These are phyloP conservation scores for Sordariomycetes sp. DNA, from an alignment of 2,329 filamentous ascomycete species.

Conservation along the genomic window DNA sequence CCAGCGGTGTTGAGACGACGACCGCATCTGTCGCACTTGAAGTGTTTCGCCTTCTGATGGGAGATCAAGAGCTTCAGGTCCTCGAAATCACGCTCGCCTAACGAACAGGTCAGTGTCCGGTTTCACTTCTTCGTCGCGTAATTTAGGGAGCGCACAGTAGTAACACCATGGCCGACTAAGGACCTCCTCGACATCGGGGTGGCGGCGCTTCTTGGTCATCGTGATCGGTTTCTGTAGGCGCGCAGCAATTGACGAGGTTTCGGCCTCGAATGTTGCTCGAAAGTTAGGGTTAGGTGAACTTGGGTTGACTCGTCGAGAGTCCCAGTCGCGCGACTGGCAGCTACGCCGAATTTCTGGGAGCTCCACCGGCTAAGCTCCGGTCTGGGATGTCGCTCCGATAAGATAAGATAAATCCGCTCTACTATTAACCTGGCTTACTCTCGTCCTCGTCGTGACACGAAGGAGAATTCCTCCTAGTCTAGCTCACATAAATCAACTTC, in stretches of 20 bases:
- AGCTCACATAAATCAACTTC: too few relatives aligned
- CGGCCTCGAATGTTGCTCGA: background rate
- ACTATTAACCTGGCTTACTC: too few relatives aligned
- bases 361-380: background rate
- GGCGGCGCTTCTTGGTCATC: constrained; percentile 83
- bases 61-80: constrained; percentile 93
- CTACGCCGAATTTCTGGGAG: background rate
- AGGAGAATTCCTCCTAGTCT: too few relatives aligned
- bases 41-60: constrained; percentile 98
- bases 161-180: constrained; percentile 91
- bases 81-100: constrained; percentile 90
- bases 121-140: background rate
- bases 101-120: constrained; percentile 12
- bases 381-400: too few relatives aligned
- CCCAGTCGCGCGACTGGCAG: background rate
- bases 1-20: constrained; percentile 88
- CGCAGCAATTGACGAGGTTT: background rate
- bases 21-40: constrained; percentile 89
- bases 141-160: constrained; percentile 55
- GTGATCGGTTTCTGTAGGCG: too few relatives aligned
- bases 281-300: background rate
- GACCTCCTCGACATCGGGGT: constrained; percentile 81
- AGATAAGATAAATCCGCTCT: too few relatives aligned
- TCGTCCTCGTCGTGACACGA: too few relatives aligned
- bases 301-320: background rate